phyloP scores from a whole-genome alignment of 345 rosid species.

The Populus alba region DNA sequence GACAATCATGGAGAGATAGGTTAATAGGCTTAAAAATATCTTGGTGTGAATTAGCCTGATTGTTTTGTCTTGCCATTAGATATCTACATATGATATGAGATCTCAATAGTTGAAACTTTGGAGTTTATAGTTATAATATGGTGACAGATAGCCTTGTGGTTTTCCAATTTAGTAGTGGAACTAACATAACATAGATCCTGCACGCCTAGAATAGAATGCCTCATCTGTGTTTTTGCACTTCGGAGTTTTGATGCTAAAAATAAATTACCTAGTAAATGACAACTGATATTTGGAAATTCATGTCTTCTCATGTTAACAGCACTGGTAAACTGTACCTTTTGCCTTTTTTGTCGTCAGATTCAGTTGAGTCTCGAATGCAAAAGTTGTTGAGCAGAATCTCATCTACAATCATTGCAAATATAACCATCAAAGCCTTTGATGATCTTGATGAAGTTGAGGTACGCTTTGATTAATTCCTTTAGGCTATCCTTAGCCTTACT shows the following conservation, averaged over 20 bases:
- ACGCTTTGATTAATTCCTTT: conserved; percentile 16
- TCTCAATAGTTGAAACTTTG: not conserved
- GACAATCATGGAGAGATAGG: not conserved
- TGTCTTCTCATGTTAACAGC: not conserved
- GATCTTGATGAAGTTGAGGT: conserved; percentile 80
- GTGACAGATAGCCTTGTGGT: not conserved
- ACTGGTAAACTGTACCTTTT: not conserved
- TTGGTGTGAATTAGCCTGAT: not conserved
- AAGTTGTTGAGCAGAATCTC: conserved; percentile 51
- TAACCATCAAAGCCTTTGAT: conserved; percentile 54
- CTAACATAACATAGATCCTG: not conserved
- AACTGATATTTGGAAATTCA: too few species aligned
- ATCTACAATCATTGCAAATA: conserved; percentile 56
- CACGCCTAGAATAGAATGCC: not conserved
- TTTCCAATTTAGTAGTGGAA: not conserved
- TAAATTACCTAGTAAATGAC: not conserved
- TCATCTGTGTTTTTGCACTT: not conserved
- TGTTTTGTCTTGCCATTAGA: not conserved
- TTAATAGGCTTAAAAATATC: not conserved
- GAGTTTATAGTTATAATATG: not conserved
- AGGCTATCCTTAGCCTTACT: not conserved
- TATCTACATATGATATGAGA: not conserved
- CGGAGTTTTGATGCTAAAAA: not conserved
- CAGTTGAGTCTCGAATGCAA: conserved; percentile 50
- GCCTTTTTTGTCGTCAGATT: conserved; percentile 48